Percentiles rank a stretch among this genome's conserved stretches.
Evolutionary conservation across 371 early-diverging fungal species (phyloP).

Genomic region (Smittium mucronatum): DNA sequence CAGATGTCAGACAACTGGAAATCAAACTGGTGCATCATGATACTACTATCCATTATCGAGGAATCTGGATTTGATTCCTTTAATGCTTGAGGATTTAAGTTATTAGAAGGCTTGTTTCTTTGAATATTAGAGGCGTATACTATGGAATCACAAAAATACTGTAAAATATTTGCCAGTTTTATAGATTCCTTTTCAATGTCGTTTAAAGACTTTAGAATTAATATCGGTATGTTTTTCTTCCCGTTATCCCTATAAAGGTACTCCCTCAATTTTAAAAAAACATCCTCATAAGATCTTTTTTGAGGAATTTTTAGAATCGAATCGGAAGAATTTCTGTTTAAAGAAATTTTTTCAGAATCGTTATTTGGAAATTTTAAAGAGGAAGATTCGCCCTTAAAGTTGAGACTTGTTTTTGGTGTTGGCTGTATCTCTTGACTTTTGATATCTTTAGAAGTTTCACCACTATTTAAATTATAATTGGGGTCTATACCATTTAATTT

Average conservation of each 20-base stretch:
- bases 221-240: background rate
- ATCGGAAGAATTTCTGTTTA: too few species aligned
- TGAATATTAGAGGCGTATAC: too few species aligned
- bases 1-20: slow-evolving; percentile 10
- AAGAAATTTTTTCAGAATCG: background rate
- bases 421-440: background rate
- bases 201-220: background rate
- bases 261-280: background rate
- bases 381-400: background rate
- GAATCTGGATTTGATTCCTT: too few species aligned
- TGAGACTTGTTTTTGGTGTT: background rate
- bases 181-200: background rate
- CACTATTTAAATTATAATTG: background rate
- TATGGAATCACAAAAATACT: too few species aligned
- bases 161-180: background rate
- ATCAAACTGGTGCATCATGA: background rate
- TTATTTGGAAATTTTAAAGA: background rate
- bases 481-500: background rate
- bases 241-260: background rate
- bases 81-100: too few species aligned
- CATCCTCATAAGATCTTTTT: too few species aligned
- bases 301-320: background rate
- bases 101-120: too few species aligned
- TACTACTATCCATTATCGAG: too few species aligned
- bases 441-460: background rate